Base-by-base conservation (phyloP, 139 green algal genomes). In the Closterium sp. region DNA sequence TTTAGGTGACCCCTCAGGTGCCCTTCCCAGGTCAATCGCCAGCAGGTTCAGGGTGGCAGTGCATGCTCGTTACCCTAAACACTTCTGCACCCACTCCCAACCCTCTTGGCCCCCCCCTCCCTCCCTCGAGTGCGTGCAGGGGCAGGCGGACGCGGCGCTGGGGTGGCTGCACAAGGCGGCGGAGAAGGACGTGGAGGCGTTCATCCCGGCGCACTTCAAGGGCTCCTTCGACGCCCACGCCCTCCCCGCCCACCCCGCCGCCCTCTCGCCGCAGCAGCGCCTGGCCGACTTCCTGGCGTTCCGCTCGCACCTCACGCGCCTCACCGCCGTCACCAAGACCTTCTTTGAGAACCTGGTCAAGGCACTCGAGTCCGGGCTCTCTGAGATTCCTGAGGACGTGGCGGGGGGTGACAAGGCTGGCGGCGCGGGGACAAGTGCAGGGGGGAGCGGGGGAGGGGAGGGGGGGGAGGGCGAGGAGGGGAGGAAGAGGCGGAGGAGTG, bases 281-380 rank as follows among this genome's bases (percentile, higher is more conserved):
- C n/a, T 86, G 5, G 19, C n/a, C 28, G 30, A 86, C 33, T 94
- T 94, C 90, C 93, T 91, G 0, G 90, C 85, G 34, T 94, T 94
- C 35, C 34, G 91, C 25, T 84, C 90, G 35, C 93, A 94, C 84
- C 92, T 94, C 85, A 83, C 92, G 30, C 91, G 91, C 12, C 90
- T 94, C 35, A 94, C 34, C 2, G 69, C 23, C 23, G 91, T 94
- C 19, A 93, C 92, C 7, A 25, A 84, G 16, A 91, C 33, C n/a
- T 94, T 94, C 91, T 94, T 94, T 84, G 84, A 94, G 12, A 94
- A 93, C 64, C 92, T 94, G 31, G 92, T 94, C 0, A 34, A n/a
- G 30, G 92, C 84, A 25, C 85, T 94, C 1, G 92, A 94, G 35
- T 36, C 89, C 30, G 90, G 90, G 12, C 84, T 94, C 3, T 33